Evolutionary conservation across 1,284 basidiomycete genomes (phyloP).

Genomic region (Fomes fomentarius): DNA sequence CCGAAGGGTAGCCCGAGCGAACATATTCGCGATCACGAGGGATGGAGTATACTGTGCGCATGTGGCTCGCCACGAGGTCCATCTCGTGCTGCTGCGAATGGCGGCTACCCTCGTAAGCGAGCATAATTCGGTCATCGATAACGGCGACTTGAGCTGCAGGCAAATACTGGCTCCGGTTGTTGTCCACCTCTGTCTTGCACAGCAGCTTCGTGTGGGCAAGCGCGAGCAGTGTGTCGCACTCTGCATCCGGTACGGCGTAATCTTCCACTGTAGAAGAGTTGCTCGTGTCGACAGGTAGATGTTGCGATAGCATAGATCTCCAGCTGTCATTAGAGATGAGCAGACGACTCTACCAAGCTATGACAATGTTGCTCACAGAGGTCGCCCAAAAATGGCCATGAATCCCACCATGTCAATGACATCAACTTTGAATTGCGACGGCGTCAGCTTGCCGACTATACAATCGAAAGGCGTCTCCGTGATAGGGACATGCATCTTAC

Average conservation of each 20-base stretch:
- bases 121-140: slow-evolving; percentile 3
- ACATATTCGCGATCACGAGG: slow-evolving; percentile 9
- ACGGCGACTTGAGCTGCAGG: background rate
- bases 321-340: background rate
- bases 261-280: background rate
- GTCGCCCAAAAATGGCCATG: background rate
- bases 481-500: background rate
- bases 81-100: background rate
- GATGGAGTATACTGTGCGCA: slow-evolving; percentile 12
- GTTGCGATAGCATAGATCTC: background rate
- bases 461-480: slow-evolving; percentile 13
- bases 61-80: slow-evolving; percentile 12
- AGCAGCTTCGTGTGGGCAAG: background rate
- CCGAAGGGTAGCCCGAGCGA: slow-evolving; percentile 13
- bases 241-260: no score
- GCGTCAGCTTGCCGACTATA: background rate
- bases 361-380: background rate
- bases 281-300: no score
- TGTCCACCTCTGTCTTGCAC: background rate
- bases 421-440: background rate
- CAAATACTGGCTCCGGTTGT: background rate
- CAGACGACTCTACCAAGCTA: background rate
- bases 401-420: background rate
- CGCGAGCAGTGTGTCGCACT: no score
- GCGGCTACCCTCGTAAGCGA: background rate